These are phyloP conservation scores for Rhynchospora pubera DNA, from an alignment of 176 grass and related monocot genomes.

Conservation along the genomic window DNA sequence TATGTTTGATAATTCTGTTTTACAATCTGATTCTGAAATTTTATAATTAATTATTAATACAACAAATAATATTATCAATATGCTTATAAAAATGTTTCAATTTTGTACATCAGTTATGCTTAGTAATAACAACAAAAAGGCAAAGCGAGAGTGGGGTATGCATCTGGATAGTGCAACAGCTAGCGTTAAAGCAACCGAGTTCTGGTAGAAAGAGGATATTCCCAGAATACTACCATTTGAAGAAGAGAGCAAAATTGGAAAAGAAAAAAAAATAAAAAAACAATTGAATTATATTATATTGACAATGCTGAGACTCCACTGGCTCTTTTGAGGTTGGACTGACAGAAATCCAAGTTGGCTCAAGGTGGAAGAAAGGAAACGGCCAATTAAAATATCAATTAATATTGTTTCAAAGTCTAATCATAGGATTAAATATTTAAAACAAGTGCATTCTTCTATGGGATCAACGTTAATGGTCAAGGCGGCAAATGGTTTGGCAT, in stretches of 20 bases:
- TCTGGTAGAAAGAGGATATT: neutral
- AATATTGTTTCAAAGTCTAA: neutral
- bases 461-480: neutral
- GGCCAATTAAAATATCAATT: neutral
- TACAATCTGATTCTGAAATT: no score
- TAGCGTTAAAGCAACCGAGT: neutral
- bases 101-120: neutral
- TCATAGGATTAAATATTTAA: conserved; percentile 14
- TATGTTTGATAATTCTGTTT: no score
- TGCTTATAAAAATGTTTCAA: no score
- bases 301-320: conserved; percentile 37
- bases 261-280: neutral
- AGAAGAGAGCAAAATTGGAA: neutral
- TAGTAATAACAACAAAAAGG: neutral
- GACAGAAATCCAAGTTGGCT: conserved; percentile 31
- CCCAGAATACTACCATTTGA: neutral
- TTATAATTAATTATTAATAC: no score
- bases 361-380: neutral
- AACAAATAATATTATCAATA: no score
- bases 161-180: neutral
- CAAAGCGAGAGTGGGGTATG: neutral
- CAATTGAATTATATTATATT: neutral
- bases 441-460: conserved; percentile 3
- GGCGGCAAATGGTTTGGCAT: neutral
- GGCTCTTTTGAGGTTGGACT: conserved; percentile 26